Base-by-base conservation (phyloP, 2,329 filamentous ascomycete species). In the Diaporthe vexans region DNA sequence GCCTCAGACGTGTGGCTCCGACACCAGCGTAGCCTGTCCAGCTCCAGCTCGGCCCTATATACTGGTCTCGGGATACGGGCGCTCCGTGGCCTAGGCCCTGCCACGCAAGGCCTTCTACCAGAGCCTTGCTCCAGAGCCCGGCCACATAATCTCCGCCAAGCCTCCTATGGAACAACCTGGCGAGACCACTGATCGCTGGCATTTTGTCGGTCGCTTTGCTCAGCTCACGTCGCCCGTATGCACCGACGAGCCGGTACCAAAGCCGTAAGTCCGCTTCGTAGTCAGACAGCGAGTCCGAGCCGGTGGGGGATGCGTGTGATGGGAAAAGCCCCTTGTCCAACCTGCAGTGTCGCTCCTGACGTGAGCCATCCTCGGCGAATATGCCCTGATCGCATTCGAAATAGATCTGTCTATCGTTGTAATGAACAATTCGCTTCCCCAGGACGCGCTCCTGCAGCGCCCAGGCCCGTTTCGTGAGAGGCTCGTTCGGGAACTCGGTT, bases 41-140 rank as follows among this genome's bases (percentile, higher is more conserved):
- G 52, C 77, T 77, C 77, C 77, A 78, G 74, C 75, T 77, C 6
- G 77, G 77, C 10, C 75, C 77, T 8, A 70, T 73, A 19, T 77
- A 78, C 15, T 71, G 52, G 21, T 74, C 54, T 17, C 6, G 24
- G 26, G 65, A 71, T 26, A 19, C 33, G 9, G 74, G 61, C 17
- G 46, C 57, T 17, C 61, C 24, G 24, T 19, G 11, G 58, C 58
- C 73, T 11, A 75, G 33, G 4, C 68, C 51, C 52, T 77, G 73
- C 76, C 77, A 77, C 21, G 74, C 63, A 17, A 78, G 26, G 29
- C 75, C 74, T 3, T 74, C 72, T 21, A 76, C 59, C 21, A 77
- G 13, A 3, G 24, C 73, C 33, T 74, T 51, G 74, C 70, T 74
- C 76, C 77, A 77, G 17, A 77, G 40, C 11, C 77, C 76, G 15